These are phyloP conservation scores for Neurospora sp. DNA, from an alignment of 495 filamentous ascomycete species.

Conservation along the genomic window DNA sequence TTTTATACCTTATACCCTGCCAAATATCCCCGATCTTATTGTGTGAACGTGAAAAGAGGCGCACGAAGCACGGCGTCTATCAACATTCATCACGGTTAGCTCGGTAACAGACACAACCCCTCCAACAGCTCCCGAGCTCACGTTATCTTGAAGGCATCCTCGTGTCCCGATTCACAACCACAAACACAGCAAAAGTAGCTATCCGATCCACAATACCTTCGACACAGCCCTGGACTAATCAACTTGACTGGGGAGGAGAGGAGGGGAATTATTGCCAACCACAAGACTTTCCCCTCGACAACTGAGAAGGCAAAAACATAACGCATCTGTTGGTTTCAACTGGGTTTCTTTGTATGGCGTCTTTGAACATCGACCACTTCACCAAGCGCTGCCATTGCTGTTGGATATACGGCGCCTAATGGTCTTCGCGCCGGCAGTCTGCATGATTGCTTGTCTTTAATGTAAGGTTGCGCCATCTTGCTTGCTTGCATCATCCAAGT, in stretches of 20 bases:
- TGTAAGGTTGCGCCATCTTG: slow-evolving; percentile 1
- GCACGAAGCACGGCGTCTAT: background rate
- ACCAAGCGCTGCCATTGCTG: background rate
- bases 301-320: background rate
- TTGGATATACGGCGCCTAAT: slow-evolving; percentile 2
- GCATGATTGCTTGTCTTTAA: slow-evolving; percentile 3
- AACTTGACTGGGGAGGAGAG: background rate
- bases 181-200: background rate
- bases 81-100: background rate
- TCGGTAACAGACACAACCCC: background rate
- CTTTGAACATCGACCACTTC: background rate
- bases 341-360: background rate
- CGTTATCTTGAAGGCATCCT: background rate
- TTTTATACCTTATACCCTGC: background rate
- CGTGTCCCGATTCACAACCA: background rate
- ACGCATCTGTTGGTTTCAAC: background rate
- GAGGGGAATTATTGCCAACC: background rate
- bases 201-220: background rate
- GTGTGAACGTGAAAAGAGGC: background rate
- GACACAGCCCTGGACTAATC: background rate
- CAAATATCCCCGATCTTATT: background rate
- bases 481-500: background rate
- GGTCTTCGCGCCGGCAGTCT: slow-evolving; percentile 4
- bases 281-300: background rate
- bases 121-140: background rate